These are phyloP conservation scores for Mariannaea sp. DNA, from an alignment of 2,329 filamentous ascomycete species.

Conservation along the genomic window DNA sequence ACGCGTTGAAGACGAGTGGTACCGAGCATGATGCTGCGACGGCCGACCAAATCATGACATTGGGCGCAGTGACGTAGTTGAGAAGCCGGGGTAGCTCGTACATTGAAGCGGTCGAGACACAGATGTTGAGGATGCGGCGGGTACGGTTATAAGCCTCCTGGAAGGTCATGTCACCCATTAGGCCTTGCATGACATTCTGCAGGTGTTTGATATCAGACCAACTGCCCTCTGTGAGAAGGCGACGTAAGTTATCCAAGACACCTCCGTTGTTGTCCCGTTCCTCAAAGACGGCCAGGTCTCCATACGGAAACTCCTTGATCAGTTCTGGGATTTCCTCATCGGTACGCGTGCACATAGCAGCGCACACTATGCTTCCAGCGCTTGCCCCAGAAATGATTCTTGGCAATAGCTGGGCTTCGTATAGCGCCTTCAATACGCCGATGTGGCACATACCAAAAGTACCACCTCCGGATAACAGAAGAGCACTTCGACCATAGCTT, in stretches of 20 bases:
- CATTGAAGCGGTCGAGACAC: constrained; percentile 83
- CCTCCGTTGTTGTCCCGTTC: constrained; percentile 62
- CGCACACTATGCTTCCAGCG: constrained; percentile 83
- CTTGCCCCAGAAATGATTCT: constrained; percentile 88
- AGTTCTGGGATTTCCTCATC: constrained; percentile 77
- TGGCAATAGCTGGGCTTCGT: constrained; percentile 74
- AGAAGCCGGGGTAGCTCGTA: constrained; percentile 86
- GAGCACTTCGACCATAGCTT: constrained; percentile 81
- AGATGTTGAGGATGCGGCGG: constrained; percentile 88
- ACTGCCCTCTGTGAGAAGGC: constrained; percentile 79
- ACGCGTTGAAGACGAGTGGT: constrained; percentile 81
- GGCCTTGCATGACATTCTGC: constrained; percentile 75
- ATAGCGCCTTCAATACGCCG: constrained; percentile 82
- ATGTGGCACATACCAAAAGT: constrained; percentile 94
- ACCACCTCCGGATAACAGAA: constrained; percentile 82
- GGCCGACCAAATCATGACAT: constrained; percentile 95
- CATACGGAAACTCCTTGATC: constrained; percentile 72
- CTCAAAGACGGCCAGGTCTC: constrained; percentile 82
- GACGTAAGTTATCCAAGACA: constrained; percentile 69
- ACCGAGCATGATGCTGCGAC: constrained; percentile 96
- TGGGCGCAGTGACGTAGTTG: constrained; percentile 92
- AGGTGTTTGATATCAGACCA: constrained; percentile 86
- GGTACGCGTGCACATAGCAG: constrained; percentile 76
- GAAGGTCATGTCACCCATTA: constrained; percentile 90
- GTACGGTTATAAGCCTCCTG: constrained; percentile 97